Evolutionary conservation across 2,329 filamentous ascomycete genomes (phyloP).

Genomic region (Aspergillus quadricinctus): DNA sequence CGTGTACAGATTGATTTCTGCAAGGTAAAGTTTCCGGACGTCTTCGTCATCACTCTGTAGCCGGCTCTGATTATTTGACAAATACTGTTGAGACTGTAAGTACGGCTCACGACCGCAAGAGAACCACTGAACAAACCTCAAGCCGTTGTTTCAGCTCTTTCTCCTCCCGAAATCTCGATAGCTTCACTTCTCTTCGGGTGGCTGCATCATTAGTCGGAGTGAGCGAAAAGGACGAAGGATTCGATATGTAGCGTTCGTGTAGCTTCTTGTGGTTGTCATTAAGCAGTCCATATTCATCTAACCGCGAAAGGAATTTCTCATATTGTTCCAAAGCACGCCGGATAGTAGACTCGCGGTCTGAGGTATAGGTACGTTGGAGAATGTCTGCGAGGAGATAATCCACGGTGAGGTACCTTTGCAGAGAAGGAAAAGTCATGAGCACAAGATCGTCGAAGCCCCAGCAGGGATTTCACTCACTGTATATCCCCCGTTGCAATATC

Average conservation of each 20-base stretch:
- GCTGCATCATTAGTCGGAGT: conserved; percentile 63
- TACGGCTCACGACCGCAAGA: conserved; percentile 20
- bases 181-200: conserved; percentile 74
- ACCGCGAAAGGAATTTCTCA: conserved; percentile 69
- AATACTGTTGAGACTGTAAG: conserved; percentile 46
- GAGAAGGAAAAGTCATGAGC: conserved; percentile 14
- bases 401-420: conserved; percentile 65
- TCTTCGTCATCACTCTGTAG: conserved; percentile 76
- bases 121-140: conserved; percentile 50
- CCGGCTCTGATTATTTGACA: conserved; percentile 55
- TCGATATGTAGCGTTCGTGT: conserved; percentile 68
- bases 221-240: conserved; percentile 68
- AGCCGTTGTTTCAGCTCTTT: conserved; percentile 79
- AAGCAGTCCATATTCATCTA: conserved; percentile 76
- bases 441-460: not conserved
- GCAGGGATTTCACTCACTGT: conserved; percentile 49
- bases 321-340: conserved; percentile 64
- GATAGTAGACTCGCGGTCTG: conserved; percentile 62
- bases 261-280: conserved; percentile 60
- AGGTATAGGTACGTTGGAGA: conserved; percentile 59
- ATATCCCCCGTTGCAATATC: conserved; percentile 82
- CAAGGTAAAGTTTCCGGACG: conserved; percentile 72
- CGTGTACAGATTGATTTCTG: conserved; percentile 66
- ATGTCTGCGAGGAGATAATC: conserved; percentile 78
- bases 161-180: conserved; percentile 77